Evolutionary conservation across 169 alveolate genomes (phyloP), one percentile per base, ranked within the genome.

Genomic region (Cryptosporidium bovis): DNA sequence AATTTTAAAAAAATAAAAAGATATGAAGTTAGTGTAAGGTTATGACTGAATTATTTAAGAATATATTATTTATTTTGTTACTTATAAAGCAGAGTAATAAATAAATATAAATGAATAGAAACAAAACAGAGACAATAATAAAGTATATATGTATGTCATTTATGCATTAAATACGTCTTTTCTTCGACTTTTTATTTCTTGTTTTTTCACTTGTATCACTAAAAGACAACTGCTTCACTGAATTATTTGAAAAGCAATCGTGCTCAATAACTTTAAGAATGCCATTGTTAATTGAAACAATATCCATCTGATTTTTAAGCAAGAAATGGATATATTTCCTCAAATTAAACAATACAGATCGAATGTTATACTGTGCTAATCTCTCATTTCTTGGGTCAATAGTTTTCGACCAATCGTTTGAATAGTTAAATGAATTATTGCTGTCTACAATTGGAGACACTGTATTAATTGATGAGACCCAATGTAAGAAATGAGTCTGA

Each of bases 401-500:
- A 8, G 71, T 20, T 44, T 60, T 46, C 1, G 77, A 20, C 71
- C 71, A 77, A 62, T 40, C 27, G 16, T 56, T 50, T 6, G 44
- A 18, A 62, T 77, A 62, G n/a, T 53, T 53, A 4, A 20, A 29
- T 15, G 48, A 13, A 29, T 36, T 8, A 40, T 24, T 44, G 13
- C 27, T 68, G 16, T 40, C 87, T 20, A 77, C 31, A 13, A 60
- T 44, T 1, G 87, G 87, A 33, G 87, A 40, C 3, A 77, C 40
- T 4, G 77, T 77, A 24, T 60, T 77, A 12, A 77, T 77, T 20
- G 64, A 62, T 31, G 77, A 60, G 12, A 77, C 64, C 87, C 87
- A 77, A 53, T 77, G 87, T 24, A 77, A 27, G 36, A 77, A 77
- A 48, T 77, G 87, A 40, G 87, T 77, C 40, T 77, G 87, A 3